These are phyloP conservation scores for Linum trigynum DNA, from an alignment of 345 rosid genomes.

Conservation along the genomic window DNA sequence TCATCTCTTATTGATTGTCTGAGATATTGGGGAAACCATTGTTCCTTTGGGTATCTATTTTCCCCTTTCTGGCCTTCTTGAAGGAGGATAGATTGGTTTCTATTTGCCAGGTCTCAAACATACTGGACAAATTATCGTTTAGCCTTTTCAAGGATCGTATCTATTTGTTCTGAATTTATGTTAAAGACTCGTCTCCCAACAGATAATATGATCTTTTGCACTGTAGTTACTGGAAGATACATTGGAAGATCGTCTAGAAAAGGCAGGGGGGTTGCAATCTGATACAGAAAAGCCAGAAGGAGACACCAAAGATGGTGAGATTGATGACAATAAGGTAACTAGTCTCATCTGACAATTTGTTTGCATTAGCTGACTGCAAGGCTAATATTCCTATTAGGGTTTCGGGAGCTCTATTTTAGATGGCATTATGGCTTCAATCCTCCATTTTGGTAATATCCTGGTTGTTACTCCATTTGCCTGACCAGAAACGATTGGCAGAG, in stretches of 20 bases:
- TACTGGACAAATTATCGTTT: background rate
- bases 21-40: background rate
- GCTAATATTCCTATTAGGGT: background rate
- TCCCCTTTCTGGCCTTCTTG: background rate
- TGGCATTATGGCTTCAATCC: background rate
- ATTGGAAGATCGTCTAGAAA: conserved; percentile 80
- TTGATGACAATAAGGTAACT: conserved; percentile 76
- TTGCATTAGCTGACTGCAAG: background rate
- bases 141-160: background rate
- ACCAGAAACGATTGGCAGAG: conserved; percentile 70
- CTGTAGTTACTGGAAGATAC: conserved; percentile 85
- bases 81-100: background rate
- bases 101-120: background rate
- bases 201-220: conserved; percentile 6
- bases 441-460: background rate
- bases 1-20: too few species aligned
- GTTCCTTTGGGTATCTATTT: background rate
- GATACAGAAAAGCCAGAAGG: conserved; percentile 79
- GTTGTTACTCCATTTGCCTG: conserved; percentile 1
- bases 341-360: conserved; percentile 3
- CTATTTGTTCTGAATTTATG: background rate
- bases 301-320: conserved; percentile 73
- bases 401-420: background rate
- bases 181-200: background rate
- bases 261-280: conserved; percentile 55